Evolutionary conservation across 1,139 yeast genomes (phyloP).

Genomic region (Ogataea hybrid): DNA sequence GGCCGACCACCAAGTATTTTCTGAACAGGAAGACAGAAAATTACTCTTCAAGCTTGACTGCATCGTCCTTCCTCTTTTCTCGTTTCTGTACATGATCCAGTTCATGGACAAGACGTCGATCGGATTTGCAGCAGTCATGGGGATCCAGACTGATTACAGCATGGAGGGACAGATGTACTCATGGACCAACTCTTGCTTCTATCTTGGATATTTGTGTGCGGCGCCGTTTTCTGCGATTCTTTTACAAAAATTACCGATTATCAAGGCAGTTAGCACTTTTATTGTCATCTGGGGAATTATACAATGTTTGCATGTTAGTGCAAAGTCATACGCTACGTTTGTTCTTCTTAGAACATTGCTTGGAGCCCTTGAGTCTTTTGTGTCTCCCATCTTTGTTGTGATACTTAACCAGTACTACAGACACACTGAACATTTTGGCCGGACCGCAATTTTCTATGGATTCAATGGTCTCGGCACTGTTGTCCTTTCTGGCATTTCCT

Average conservation of each 20-base stretch:
- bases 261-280: conserved; percentile 15
- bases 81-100: conserved; percentile 21
- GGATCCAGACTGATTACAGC: conserved; percentile 18
- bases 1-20: background rate
- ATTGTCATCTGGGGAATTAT: conserved; percentile 23
- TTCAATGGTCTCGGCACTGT: conserved; percentile 27
- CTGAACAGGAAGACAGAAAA: conserved; percentile 11
- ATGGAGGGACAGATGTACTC: conserved; percentile 25
- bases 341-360: conserved; percentile 36
- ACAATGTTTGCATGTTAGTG: conserved; percentile 31
- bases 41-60: conserved; percentile 20
- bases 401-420: conserved; percentile 29
- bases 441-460: conserved; percentile 26
- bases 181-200: conserved; percentile 58
- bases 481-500: conserved; percentile 21
- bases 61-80: conserved; percentile 17
- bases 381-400: conserved; percentile 31
- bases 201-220: conserved; percentile 47
- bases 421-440: conserved; percentile 26
- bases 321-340: conserved; percentile 34
- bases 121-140: conserved; percentile 22
- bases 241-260: conserved; percentile 20
- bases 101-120: conserved; percentile 25
- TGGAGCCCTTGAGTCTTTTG: conserved; percentile 34
- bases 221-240: conserved; percentile 17